phyloP scores from a whole-genome alignment of 2,329 filamentous ascomycete genomes.

The Exophiala viscosa region DNA sequence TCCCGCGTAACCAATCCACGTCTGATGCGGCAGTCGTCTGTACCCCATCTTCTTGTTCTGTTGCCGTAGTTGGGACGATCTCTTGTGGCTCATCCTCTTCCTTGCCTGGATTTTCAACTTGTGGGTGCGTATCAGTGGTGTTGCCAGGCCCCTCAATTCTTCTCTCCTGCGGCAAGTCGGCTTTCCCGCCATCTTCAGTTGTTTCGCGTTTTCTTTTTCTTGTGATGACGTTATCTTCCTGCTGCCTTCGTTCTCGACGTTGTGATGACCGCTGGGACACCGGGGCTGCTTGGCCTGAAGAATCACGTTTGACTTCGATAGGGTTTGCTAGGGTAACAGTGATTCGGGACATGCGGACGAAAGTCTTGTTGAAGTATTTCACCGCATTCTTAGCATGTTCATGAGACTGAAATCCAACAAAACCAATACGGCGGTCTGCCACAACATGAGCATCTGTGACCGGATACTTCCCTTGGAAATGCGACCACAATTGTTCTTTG shows the following conservation, averaged over 20 bases:
- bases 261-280: conserved; percentile 16
- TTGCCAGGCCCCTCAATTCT: background rate
- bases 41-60: background rate
- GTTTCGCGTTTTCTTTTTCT: conserved; percentile 23
- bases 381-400: conserved; percentile 78
- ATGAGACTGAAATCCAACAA: conserved; percentile 84
- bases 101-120: background rate
- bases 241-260: background rate
- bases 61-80: background rate
- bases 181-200: conserved; percentile 9
- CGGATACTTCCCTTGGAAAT: conserved; percentile 73
- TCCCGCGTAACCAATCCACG: conserved; percentile 85
- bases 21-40: conserved; percentile 54
- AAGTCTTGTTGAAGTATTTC: conserved; percentile 93
- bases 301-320: conserved; percentile 48
- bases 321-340: conserved; percentile 82
- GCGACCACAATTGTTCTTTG: conserved; percentile 80
- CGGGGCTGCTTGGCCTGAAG: conserved; percentile 19
- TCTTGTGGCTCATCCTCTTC: background rate
- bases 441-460: conserved; percentile 93
- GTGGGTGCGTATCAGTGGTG: no score
- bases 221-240: conserved; percentile 1
- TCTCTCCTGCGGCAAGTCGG: background rate
- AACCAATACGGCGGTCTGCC: conserved; percentile 84
- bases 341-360: conserved; percentile 93